Evolutionary conservation across 371 early-diverging fungal genomes (phyloP), one percentile per base, ranked within the genome.

Genomic region (Mucor piriformis): DNA sequence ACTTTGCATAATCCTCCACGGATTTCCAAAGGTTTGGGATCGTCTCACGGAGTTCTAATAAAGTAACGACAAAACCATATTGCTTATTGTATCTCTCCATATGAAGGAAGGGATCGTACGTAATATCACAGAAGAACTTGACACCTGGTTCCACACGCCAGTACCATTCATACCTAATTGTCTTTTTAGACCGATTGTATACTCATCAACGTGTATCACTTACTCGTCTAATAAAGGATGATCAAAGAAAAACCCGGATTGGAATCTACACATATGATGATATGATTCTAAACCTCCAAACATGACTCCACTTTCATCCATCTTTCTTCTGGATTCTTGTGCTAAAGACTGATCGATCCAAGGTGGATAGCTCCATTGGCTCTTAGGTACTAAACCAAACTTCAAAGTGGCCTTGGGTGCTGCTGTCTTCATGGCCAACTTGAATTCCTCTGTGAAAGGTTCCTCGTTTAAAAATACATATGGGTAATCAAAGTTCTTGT

Each of bases 101-200:
- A 56, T 71, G 91, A 61, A 83, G 67, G 74, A 95, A 95, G 13
- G 92, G 92, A 67, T 95, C 96, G 54, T 90, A 88, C 25, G 83
- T 85, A 46, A 95, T 90, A 29, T 91, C 85, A 71, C 95, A 95
- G 57, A 76, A 84, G 64, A 88, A 92, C 57, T 74, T 50, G 15
- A 93, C 90, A 24, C 86, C 92, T 5, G 96, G 96, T 69, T 95
- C 96, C 7, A 95, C 80, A 12, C 96, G 74, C 96, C 96, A 96
- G 62, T 95, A 96, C 71, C 86, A 95, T 27, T 93, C 89, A 54
- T 91, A 88, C 79, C 76, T 92, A 37, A 13, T 13, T 7, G 13
- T 1, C 16, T 42, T 18, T 18, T 42, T 42, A 18, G 4, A 18
- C 18, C 18, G 3, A 7, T 18, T 18, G 1, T 42, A 8, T 37